These are phyloP conservation scores for Backusella westeae DNA, from an alignment of 192 early-diverging fungal genomes.

Conservation along the genomic window DNA sequence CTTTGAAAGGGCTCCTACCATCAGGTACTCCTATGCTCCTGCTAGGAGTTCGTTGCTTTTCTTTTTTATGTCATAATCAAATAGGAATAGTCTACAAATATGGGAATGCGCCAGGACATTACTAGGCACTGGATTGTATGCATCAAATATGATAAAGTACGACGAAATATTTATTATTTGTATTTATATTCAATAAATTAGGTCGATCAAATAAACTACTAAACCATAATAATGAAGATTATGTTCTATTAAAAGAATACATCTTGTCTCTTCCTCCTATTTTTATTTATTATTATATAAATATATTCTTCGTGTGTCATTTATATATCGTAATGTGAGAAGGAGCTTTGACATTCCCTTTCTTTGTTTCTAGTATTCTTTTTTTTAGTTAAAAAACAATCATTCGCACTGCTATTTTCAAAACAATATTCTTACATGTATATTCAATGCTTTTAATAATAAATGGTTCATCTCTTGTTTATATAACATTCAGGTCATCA, in stretches of 20 bases:
- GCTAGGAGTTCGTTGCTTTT: not conserved
- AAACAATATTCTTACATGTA: not conserved
- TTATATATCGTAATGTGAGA: not conserved
- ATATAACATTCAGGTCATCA: not conserved
- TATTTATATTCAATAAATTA: not conserved
- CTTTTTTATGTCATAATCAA: not conserved
- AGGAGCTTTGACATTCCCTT: not conserved
- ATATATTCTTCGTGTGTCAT: not conserved
- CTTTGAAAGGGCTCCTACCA: not conserved
- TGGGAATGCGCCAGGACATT: constrained; percentile 3
- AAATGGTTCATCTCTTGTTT: too few species aligned
- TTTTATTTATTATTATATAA: not conserved
- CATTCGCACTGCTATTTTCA: not conserved
- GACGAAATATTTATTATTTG: not conserved
- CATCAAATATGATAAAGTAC: not conserved
- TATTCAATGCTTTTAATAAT: too few species aligned
- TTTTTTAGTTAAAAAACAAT: not conserved
- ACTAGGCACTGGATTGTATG: not conserved
- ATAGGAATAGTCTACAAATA: not conserved
- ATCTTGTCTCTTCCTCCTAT: not conserved
- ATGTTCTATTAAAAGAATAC: not conserved
- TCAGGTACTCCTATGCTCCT: not conserved
- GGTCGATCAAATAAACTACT: not conserved
- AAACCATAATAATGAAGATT: not conserved
- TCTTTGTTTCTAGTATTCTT: not conserved